Evolutionary conservation across 75 land plant species (phyloP), one percentile per base, ranked within the genome.

Genomic region (Pinus taeda): DNA sequence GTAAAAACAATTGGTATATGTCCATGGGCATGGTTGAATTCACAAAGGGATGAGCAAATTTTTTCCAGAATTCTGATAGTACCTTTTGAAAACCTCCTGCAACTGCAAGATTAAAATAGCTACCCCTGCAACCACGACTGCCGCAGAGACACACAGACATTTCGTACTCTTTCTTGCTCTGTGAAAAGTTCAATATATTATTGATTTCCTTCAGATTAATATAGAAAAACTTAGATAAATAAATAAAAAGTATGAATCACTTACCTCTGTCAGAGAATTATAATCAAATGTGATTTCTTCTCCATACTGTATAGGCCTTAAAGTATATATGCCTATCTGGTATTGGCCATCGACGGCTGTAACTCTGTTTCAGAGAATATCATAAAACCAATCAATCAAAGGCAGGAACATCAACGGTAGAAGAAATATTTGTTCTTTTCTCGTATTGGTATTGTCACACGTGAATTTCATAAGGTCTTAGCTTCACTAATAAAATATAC

Each of bases 281-380:
- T 97, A 97, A 83, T 97, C 99, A 79, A 97, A 97, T 24, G 99
- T 92, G 57, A 97, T 86, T 79, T 97, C 99, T 85, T 97, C 99
- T 33, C 99, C 99, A 87, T 83, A 87, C 73, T 75, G 83, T 57
- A 97, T 92, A 81, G 89, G 86, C n/a, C 93, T 80, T 13, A 93
- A 73, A 69, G 96, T 71, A 82, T 97, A 97, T 36, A 97, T 90
- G 57, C 99, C 99, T 79, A 97, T 97, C 79, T 91, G 97, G 87
- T 97, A 97, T 18, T 86, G 89, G 29, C 94, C 98, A 74, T 90
- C 90, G 2, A 97, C 98, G 61, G 99, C 99, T 77, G 99, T 97
- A 22, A 97, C 96, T 83, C 99, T 97, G 90, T 57, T 62, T 60
- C 45, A 69, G 21, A 69, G 15, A 42, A 69, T 42, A 69, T 69